Base-by-base conservation (phyloP, 1,139 yeast genomes). In the Kodamaea sp. region DNA sequence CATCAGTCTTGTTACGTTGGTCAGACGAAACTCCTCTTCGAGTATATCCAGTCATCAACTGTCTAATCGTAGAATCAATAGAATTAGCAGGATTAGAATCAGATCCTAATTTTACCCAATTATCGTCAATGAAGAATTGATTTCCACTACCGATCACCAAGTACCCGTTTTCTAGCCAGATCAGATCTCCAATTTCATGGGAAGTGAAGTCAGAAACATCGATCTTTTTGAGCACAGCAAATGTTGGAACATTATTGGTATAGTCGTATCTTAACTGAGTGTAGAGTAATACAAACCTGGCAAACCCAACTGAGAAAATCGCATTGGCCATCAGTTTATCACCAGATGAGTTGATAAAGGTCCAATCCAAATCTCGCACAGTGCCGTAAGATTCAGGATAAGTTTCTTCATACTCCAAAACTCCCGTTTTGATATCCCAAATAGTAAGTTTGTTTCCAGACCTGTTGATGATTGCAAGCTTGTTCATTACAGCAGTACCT, bases 241-340 rank as follows among this genome's bases (percentile, higher is more conserved):
- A 90, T 0, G 92, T 73, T 1, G 96, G 92, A 0, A 80, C 72
- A 19, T 72, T 69, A 50, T 87, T 86, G 5, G 96, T 88, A 53
- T 90, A 90, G 51, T 90, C 97, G 55, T 84, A 88, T 37, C 97
- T 73, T 42, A 87, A 64, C 55, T 89, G 96, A 0, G 95, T 82
- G 53, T 83, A 88, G 10, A 88, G 60, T 4, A 82, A 56, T 1
- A 85, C 86, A 39, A 72, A 68, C 13, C 77, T 62, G 8, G 65
- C 62, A 48, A 87, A 89, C 0, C 96, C 96, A 22, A 89, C 80
- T 0, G 95, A 84, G 20, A 90, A 64, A 8, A 90, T 76, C 29
- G 89, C 84, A 58, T 84, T 92, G 7, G 80, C 48, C 32, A 33
- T 29, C 7, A 31, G 34, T 5, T 13, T 14, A 9, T 44, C 48